Evolutionary conservation across 2,329 filamentous ascomycete species (phyloP).

Genomic region (Penicillium sumatraense): DNA sequence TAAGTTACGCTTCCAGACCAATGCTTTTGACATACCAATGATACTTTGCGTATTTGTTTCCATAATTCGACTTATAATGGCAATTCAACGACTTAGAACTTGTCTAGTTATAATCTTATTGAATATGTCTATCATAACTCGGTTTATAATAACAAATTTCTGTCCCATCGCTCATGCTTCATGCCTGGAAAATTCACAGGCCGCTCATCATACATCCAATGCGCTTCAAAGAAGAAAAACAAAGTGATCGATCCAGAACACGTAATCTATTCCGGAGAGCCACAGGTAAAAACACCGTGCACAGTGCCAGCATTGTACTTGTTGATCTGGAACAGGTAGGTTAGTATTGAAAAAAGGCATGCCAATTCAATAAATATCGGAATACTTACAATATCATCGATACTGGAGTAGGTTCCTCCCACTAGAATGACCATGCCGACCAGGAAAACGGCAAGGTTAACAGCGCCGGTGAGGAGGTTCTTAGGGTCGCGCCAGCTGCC

Average conservation of each 20-base stretch:
- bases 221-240: constrained; percentile 2
- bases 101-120: constrained; percentile 1
- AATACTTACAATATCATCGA: constrained; percentile 1
- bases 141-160: background rate
- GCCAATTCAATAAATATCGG: background rate
- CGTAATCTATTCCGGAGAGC: background rate
- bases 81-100: background rate
- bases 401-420: constrained; percentile 3
- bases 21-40: no score
- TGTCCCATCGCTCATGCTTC: background rate
- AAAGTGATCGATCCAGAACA: background rate
- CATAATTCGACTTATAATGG: background rate
- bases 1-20: no score
- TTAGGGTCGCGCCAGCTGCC: constrained; percentile 1
- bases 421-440: constrained; percentile 1
- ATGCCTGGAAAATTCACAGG: background rate
- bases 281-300: constrained; percentile 2
- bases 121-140: background rate
- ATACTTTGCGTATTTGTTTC: no score
- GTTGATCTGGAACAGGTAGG: background rate
- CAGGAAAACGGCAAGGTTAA: constrained; percentile 1
- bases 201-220: constrained; percentile 5
- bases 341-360: background rate
- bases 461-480: background rate
- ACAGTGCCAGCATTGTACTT: background rate